These are phyloP conservation scores for Paramecium sonneborni DNA, from an alignment of 73 alveolate species.

Conservation along the genomic window DNA sequence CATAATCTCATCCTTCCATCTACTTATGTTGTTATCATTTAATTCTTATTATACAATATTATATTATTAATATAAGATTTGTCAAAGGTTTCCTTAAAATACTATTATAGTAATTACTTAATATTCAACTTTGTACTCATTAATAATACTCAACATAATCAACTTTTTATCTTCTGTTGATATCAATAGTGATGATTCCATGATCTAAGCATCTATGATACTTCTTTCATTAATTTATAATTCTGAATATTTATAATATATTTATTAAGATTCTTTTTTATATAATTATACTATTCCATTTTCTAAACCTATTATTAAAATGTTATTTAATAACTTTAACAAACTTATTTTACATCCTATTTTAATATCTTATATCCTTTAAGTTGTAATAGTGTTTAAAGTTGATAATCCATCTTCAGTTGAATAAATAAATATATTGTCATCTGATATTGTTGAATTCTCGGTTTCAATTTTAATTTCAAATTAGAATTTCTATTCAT, in stretches of 20 bases:
- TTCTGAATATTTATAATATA: not conserved
- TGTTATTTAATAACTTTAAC: not conserved
- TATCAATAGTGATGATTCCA: not conserved
- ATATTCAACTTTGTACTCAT: not conserved
- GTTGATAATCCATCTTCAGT: not conserved
- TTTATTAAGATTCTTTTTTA: not conserved
- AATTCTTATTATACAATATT: not conserved
- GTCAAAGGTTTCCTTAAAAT: not conserved
- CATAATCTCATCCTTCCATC: slow-evolving; percentile 48
- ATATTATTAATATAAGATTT: not conserved
- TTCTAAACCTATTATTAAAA: not conserved
- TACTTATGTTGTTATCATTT: not conserved
- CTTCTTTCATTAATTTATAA: not conserved
- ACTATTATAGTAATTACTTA: not conserved
- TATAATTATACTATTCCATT: not conserved
- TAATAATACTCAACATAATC: not conserved
- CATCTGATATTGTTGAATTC: not conserved
- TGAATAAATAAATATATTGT: not conserved
- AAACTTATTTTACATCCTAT: not conserved
- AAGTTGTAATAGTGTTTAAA: not conserved
- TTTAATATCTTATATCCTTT: not conserved
- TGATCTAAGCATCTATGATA: not conserved
- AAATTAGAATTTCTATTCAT: not conserved
- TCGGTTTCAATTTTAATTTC: not conserved
- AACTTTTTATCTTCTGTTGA: not conserved